phyloP scores from a whole-genome alignment of 352 stramenopile species.

The Phytophthora colocasiae region DNA sequence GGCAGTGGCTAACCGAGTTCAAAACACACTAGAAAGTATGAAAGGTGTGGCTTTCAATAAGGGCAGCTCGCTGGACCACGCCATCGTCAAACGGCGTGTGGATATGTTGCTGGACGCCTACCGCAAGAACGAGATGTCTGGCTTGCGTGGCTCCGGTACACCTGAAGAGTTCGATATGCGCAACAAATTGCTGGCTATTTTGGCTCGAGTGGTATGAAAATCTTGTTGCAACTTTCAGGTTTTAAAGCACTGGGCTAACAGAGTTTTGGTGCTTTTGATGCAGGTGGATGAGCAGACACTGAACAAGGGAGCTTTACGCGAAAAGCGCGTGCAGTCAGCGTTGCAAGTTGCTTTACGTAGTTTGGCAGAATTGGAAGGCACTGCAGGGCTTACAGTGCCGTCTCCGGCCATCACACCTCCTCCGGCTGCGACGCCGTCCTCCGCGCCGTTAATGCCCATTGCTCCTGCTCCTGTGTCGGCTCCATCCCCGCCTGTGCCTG shows the following conservation, averaged over 20 bases:
- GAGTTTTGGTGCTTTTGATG: conserved; percentile 8
- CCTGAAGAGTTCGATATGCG: conserved; percentile 47
- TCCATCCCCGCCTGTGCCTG: background rate
- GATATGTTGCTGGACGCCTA: conserved; percentile 50
- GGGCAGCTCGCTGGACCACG: conserved; percentile 38
- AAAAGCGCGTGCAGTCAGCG: conserved; percentile 45
- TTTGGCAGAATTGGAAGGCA: conserved; percentile 32
- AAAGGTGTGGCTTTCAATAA: conserved; percentile 31
- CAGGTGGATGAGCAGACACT: conserved; percentile 47
- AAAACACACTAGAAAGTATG: conserved; percentile 32
- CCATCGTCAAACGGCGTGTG: conserved; percentile 47
- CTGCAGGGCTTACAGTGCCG: conserved; percentile 6
- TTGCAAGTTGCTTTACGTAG: conserved; percentile 34
- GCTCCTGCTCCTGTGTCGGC: conserved; percentile 28
- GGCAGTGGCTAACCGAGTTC: conserved; percentile 38
- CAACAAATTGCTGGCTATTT: conserved; percentile 47
- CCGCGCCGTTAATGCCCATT: conserved; percentile 34
- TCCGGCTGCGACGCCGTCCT: conserved; percentile 3
- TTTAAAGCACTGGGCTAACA: conserved; percentile 6
- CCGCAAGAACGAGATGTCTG: conserved; percentile 48
- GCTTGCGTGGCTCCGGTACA: conserved; percentile 38
- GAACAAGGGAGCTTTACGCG: conserved; percentile 45
- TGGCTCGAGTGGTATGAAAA: conserved; percentile 34
- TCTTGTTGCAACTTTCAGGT: background rate
- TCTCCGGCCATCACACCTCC: conserved; percentile 9